Evolutionary conservation across 176 grass and related monocot genomes (phyloP), one percentile per base, ranked within the genome.

Genomic region (Carex cristatella): DNA sequence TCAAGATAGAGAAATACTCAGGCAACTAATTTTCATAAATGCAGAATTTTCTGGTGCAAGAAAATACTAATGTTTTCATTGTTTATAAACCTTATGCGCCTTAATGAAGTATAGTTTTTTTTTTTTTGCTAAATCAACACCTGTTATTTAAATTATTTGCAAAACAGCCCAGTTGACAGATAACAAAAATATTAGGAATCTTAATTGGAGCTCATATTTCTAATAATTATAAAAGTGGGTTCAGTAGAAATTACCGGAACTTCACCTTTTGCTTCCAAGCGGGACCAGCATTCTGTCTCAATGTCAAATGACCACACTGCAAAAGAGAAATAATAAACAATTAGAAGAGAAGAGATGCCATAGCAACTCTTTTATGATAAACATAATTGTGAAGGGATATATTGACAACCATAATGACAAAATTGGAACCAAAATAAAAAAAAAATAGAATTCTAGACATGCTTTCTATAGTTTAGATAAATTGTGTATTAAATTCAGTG

Each of bases 301-400:
- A 65, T 81, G 77, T 91, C 86, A 89, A 98, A 95, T 64, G 93
- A 89, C 93, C 96, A 98, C 10, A 90, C 96, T 98, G 91, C 87
- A 89, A 79, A 62, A 89, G 82, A 79, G 18, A 86, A 88, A 85
- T 58, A 54, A 90, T 79, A 77, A 81, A 71, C 2, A 57, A 78
- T 51, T 78, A 78, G 28, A 54, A 78, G 27, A 78, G 49, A 13
- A 57, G 27, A 77, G 48, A n/a, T 78, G 11, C 15, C 12, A 18
- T 57, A 57, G 5, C 60, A 70, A 59, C 84, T 82, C 54, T 87
- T 38, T 33, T 79, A 79, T 87, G 84, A n/a, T 62, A 75, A 87
- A 28, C 88, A 86, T 69, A 33, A 56, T 48, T 53, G 19, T 19
- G 10, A 51, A 49, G 9, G 65, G 10, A 53, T 53, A 76, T 12